Base-by-base conservation (phyloP, 2,329 filamentous ascomycete genomes). In the Colletotrichum limetticola region DNA sequence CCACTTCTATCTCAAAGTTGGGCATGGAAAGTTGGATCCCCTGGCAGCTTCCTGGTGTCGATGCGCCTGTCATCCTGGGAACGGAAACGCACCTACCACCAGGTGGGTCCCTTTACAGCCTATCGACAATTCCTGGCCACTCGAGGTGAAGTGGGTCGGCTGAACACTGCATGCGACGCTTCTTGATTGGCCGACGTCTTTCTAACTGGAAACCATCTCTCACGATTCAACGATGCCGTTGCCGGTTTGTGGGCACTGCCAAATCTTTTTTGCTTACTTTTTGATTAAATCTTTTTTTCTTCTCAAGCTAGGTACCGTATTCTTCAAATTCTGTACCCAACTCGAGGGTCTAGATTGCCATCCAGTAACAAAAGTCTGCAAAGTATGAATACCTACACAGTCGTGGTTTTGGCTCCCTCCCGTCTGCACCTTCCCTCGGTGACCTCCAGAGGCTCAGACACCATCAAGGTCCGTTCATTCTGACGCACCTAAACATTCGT, bases 201-300 rank as follows among this genome's bases (percentile, higher is more conserved):
- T 59, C 37, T 58, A 72, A 59, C 42, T 72, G 70, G 66, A 72
- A 72, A 64, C 70, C 55, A 26, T 37, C 67, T 53, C 53, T 66
- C 62, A 52, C 16, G 3, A 52, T 30, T 24, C 28, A 37, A 19
- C 46, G 22, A 42, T 69, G 42, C 66, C 28, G 19, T 42, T 69
- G 42, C 66, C 32, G 58, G 52, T 26, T 55, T 55, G 65, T 68
- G 65, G 65, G 68, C 57, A 59, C 56, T 68, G 68, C 22, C 56
- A 26, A 46, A n/a, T 62, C 7, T 35, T 35, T 52, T 63, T 16
- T 22, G 5, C 11, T 49, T 16, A 16, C 14, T 14, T 26, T 16
- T 26, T 19, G 32, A 26, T 66, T 24, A 14, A 30, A 26, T 56
- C 14, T 30, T 22, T 30, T 58, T 55, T 42, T 19, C 42, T 24